Conservation (phyloP, 306 rosid species). For the Datisca glomerata region DNA sequence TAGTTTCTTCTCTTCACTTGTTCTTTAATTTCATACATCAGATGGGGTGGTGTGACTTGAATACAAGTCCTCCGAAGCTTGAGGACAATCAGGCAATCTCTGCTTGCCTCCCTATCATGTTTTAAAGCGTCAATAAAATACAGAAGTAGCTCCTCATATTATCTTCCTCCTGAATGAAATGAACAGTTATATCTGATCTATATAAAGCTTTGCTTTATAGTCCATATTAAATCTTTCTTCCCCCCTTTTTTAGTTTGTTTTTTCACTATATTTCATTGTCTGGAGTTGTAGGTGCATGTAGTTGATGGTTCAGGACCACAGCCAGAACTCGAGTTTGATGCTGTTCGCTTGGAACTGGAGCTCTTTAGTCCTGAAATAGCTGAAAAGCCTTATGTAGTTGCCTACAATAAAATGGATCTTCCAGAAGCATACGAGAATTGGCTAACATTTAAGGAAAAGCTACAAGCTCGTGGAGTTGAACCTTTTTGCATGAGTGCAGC, state of each 20-base stretch:
- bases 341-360: conserved; percentile 85
- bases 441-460: conserved; percentile 57
- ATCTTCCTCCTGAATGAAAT: no score
- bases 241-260: not conserved
- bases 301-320: conserved; percentile 86
- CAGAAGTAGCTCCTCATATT: no score
- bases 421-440: conserved; percentile 87
- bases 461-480: conserved; percentile 56
- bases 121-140: no score
- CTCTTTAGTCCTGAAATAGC: conserved; percentile 85
- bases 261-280: no score
- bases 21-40: no score
- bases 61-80: no score
- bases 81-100: no score
- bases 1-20: no score
- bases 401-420: conserved; percentile 91
- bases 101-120: no score
- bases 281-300: conserved; percentile 57
- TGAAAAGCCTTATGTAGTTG: conserved; percentile 81
- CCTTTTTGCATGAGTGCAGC: conserved; percentile 84
- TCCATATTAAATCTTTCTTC: not conserved
- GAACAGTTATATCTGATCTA: no score
- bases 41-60: no score
- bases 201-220: no score
- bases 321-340: conserved; percentile 89